A percentile compares a stretch with the other conserved stretches of the same genome.
Evolutionary conservation across 805 yeast species (phyloP).

Genomic region (Isabelozyma heimii): DNA sequence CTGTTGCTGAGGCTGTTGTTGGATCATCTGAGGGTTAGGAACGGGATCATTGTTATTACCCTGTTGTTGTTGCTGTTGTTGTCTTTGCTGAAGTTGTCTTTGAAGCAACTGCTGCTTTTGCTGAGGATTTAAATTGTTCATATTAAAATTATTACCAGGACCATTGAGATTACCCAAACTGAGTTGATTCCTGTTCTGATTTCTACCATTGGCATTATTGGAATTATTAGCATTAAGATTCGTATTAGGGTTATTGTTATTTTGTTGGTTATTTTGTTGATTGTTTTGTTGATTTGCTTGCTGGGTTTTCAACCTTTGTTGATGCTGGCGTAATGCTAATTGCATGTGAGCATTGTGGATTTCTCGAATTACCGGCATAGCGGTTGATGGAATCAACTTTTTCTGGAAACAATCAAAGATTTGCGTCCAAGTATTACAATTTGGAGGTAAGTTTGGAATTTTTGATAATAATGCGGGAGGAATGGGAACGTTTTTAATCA

Average conservation of each 20-base stretch:
- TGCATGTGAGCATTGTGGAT: constrained; percentile 68
- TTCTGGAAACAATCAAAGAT: constrained; percentile 62
- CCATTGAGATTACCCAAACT: constrained; percentile 2
- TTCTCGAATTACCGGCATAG: constrained; percentile 58
- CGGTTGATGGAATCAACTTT: constrained; percentile 56
- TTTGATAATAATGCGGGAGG: constrained; percentile 64
- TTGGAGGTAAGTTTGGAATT: constrained; percentile 76
- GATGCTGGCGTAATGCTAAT: constrained; percentile 49
- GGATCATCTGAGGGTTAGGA: constrained; percentile 16
- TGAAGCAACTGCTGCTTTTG: constrained; percentile 38
- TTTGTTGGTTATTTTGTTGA: constrained; percentile 8
- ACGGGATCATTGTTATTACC: constrained; percentile 22
- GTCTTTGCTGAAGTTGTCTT: constrained; percentile 31
- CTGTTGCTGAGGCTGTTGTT: constrained; percentile 19
- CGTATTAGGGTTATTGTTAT: constrained; percentile 3
- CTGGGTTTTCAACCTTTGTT: constrained; percentile 36
- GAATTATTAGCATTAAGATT: background rate
- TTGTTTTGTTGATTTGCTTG: constrained; percentile 14
- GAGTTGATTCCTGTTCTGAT: constrained; percentile 1
- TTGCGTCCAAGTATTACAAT: constrained; percentile 78
- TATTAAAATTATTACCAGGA: constrained; percentile 10
- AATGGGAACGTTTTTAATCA: constrained; percentile 65
- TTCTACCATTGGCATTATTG: background rate
- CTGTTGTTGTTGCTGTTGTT: constrained; percentile 24
- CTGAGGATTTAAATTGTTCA: constrained; percentile 28